phyloP scores from a whole-genome alignment of 306 rosid species.

The Cucumis cinereus region DNA sequence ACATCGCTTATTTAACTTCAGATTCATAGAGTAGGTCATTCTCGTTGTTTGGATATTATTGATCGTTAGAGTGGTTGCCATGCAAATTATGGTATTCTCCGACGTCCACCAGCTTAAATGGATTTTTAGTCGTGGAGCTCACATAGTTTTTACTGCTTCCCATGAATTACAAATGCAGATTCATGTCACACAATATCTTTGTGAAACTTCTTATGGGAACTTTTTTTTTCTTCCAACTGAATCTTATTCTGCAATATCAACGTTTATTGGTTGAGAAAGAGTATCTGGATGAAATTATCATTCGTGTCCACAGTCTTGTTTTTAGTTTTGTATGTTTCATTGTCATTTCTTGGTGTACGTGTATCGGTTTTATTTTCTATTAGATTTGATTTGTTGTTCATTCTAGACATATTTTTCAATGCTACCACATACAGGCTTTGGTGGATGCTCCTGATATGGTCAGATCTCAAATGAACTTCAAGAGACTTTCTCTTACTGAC shows the following conservation, averaged over 20 bases:
- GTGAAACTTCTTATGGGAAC: not conserved
- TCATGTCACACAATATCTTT: not conserved
- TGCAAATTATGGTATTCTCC: not conserved
- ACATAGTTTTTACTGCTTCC: not conserved
- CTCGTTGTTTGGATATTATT: not conserved
- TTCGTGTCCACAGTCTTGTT: not conserved
- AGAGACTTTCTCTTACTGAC: constrained; percentile 86
- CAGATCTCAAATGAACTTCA: constrained; percentile 63
- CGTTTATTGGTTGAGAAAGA: not conserved
- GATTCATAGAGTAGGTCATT: not conserved
- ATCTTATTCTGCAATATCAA: not conserved
- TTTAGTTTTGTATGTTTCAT: not conserved
- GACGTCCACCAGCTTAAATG: not conserved
- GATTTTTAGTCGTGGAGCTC: too few species aligned
- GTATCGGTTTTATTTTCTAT: not conserved
- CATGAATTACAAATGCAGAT: not conserved
- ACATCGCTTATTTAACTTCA: not conserved
- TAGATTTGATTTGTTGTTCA: not conserved
- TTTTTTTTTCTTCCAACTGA: not conserved
- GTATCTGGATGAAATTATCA: not conserved
- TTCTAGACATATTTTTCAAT: not conserved
- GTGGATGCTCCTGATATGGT: constrained; percentile 86
- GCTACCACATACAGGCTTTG: constrained; percentile 38
- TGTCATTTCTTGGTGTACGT: not conserved
- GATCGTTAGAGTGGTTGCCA: not conserved